Evolutionary conservation across 2,329 filamentous ascomycete genomes (phyloP).

Genomic region (Aspergillus ibericus): DNA sequence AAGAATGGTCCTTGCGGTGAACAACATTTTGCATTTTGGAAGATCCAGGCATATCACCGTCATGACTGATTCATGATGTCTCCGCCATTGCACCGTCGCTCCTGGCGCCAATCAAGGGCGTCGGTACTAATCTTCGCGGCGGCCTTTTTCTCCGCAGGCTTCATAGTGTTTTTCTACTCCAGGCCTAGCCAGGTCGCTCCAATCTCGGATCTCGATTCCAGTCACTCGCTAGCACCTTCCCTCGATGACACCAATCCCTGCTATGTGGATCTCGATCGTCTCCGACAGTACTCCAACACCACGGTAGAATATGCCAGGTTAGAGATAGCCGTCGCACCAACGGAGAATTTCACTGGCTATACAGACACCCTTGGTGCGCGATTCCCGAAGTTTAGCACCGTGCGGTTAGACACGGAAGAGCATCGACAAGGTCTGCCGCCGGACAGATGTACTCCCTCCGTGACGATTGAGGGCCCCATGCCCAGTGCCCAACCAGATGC

Average conservation of each 20-base stretch:
- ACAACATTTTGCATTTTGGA: neutral
- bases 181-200: neutral
- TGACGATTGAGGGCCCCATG: conserved; percentile 20
- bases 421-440: conserved; percentile 17
- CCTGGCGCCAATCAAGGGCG: neutral
- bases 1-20: neutral
- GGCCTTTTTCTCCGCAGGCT: conserved; percentile 5
- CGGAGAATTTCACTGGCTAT: conserved; percentile 20
- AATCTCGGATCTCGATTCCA: neutral
- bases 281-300: conserved; percentile 17
- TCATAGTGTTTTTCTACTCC: neutral
- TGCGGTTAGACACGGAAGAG: conserved; percentile 22
- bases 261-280: conserved; percentile 19
- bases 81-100: neutral
- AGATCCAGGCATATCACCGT: neutral
- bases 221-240: neutral
- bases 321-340: conserved; percentile 18
- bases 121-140: neutral
- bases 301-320: conserved; percentile 17
- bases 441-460: conserved; percentile 13
- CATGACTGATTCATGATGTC: conserved; percentile 2
- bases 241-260: conserved; percentile 9
- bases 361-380: conserved; percentile 13
- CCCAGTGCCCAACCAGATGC: conserved; percentile 32
- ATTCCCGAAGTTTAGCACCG: conserved; percentile 15